Percentiles rank a stretch among this genome's conserved stretches.
Conservation (phyloP, 192 early-diverging fungal genomes). For the Oehlia diaphana region DNA sequence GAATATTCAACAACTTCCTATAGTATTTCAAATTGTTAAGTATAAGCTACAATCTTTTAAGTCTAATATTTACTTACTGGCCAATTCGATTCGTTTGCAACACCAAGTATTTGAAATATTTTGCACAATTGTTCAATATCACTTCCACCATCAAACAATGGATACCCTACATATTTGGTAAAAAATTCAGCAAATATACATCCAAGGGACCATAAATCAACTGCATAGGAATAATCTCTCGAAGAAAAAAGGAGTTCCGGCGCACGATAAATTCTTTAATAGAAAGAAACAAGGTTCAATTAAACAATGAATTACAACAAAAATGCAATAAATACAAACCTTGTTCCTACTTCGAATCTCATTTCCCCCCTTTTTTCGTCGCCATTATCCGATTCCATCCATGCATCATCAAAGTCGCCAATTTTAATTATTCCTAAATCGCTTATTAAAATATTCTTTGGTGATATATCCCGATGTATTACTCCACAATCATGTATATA, state of each 20-base stretch:
- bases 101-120: conserved; percentile 47
- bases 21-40: background rate
- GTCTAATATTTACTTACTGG: conserved; percentile 32
- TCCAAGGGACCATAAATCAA: conserved; percentile 54
- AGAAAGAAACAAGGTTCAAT: background rate
- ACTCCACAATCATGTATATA: conserved; percentile 65
- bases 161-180: conserved; percentile 23
- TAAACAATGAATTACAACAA: background rate
- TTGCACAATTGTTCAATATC: conserved; percentile 51
- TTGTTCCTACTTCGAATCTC: conserved; percentile 28
- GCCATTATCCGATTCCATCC: background rate
- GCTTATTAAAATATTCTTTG: conserved; percentile 63
- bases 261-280: conserved; percentile 44
- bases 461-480: conserved; percentile 75
- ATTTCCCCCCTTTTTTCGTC: conserved; percentile 6
- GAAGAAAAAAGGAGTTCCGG: conserved; percentile 51
- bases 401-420: conserved; percentile 22
- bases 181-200: conserved; percentile 53
- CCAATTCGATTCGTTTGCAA: conserved; percentile 42
- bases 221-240: conserved; percentile 39
- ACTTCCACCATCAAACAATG: conserved; percentile 44
- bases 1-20: conserved; percentile 19
- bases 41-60: background rate
- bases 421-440: conserved; percentile 23
- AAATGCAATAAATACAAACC: background rate